Conservation (phyloP, 345 rosid genomes). For the Murraya paniculata region DNA sequence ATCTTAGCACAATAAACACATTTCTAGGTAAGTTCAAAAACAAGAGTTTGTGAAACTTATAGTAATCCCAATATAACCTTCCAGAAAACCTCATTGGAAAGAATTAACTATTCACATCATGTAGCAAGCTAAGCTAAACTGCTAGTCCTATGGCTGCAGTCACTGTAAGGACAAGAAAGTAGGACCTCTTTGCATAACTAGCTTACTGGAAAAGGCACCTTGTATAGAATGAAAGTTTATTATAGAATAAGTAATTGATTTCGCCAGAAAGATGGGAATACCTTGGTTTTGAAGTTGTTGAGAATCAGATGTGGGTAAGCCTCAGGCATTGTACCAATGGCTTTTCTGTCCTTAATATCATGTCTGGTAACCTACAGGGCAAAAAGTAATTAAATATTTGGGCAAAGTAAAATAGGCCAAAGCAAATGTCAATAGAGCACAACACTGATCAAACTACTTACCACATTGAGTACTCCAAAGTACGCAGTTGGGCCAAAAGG, state of each 20-base stretch:
- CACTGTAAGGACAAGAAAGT: background rate
- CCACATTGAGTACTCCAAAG: slow-evolving; percentile 87
- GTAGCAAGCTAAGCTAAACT: background rate
- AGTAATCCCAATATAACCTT: background rate
- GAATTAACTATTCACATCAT: background rate
- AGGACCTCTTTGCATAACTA: background rate
- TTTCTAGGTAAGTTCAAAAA: background rate
- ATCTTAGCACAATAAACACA: background rate
- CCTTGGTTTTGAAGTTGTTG: slow-evolving; percentile 76
- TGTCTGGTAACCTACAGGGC: slow-evolving; percentile 81
- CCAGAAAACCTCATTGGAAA: background rate
- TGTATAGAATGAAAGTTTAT: background rate
- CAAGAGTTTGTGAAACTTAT: background rate
- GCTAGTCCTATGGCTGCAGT: background rate
- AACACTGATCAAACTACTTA: slow-evolving; percentile 36
- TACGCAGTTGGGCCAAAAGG: slow-evolving; percentile 97
- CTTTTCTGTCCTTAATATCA: slow-evolving; percentile 72
- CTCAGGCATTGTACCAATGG: slow-evolving; percentile 85
- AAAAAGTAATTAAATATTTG: slow-evolving; percentile 11
- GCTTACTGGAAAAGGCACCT: background rate
- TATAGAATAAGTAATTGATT: background rate
- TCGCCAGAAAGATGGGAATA: slow-evolving; percentile 16
- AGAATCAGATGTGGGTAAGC: slow-evolving; percentile 89
- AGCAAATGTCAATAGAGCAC: background rate
- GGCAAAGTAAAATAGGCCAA: slow-evolving; percentile 1